phyloP scores from a whole-genome alignment of 371 early-diverging fungal species.

The Catenaria anguillulae region DNA sequence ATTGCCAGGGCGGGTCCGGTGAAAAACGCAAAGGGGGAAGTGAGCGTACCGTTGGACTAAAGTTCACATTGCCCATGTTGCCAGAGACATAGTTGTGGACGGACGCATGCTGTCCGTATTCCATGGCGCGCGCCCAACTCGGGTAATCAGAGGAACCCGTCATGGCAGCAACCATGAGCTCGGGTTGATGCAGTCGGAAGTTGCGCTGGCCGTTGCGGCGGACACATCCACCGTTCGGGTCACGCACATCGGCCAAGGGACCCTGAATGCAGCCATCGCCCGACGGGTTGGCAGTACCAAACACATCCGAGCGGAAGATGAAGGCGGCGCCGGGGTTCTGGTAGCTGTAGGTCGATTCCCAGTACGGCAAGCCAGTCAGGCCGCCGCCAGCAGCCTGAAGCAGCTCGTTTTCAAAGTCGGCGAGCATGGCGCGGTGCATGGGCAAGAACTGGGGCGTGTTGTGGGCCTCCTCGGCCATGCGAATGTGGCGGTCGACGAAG shows the following conservation, averaged over 20 bases:
- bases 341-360: neutral
- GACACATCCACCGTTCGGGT: neutral
- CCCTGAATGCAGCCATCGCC: neutral
- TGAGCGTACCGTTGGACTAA: neutral
- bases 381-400: neutral
- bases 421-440: neutral
- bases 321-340: neutral
- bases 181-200: neutral
- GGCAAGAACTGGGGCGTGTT: slow-evolving; percentile 1
- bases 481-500: neutral
- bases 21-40: no score
- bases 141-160: neutral
- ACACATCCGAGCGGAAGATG: neutral
- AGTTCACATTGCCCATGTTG: slow-evolving; percentile 1
- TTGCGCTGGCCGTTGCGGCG: neutral
- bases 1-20: no score
- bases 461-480: neutral
- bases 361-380: neutral
- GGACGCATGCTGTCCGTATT: neutral
- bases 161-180: neutral
- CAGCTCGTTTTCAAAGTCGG: neutral
- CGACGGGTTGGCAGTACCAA: neutral
- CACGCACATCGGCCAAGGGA: neutral
- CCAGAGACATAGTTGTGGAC: neutral
- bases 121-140: neutral